A percentile compares a stretch with the other conserved stretches of the same genome.
phyloP scores from a whole-genome alignment of 2,329 filamentous ascomycete genomes.

The Fusarium pseudonygamai region DNA sequence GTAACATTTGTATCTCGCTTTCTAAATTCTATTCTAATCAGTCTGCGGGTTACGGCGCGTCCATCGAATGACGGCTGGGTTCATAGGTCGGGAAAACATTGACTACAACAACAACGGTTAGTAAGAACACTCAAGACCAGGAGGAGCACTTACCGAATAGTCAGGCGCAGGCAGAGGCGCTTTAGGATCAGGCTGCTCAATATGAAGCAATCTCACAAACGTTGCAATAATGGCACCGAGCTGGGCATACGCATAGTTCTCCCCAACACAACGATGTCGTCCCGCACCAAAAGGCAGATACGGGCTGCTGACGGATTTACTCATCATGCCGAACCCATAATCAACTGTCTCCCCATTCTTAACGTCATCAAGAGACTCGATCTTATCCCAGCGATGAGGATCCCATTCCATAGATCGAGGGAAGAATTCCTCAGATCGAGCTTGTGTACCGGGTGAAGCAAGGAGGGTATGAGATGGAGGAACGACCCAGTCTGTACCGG shows the following conservation, averaged over 20 bases:
- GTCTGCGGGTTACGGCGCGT: background rate
- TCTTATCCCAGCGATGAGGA: conserved; percentile 84
- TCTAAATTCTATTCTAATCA: accelerated
- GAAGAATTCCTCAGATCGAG: conserved; percentile 77
- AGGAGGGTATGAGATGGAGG: conserved; percentile 84
- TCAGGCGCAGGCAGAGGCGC: conserved; percentile 70
- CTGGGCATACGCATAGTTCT: conserved; percentile 95
- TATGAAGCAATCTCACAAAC: conserved; percentile 80
- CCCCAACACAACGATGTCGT: conserved; percentile 91
- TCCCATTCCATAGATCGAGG: conserved; percentile 84
- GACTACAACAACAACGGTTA: background rate
- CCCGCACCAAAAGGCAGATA: conserved; percentile 97
- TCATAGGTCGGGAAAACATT: conserved; percentile 40
- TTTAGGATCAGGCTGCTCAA: conserved; percentile 60
- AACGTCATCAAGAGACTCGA: conserved; percentile 51
- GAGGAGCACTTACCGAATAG: conserved; percentile 61
- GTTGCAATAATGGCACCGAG: conserved; percentile 83
- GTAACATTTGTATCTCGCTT: accelerated
- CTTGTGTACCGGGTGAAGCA: conserved; percentile 83
- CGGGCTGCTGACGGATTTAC: conserved; percentile 86
- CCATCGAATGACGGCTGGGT: conserved; percentile 33
- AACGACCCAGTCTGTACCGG: conserved; percentile 82
- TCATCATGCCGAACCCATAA: conserved; percentile 93
- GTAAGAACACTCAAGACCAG: accelerated
- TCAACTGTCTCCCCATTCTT: conserved; percentile 80